Evolutionary conservation across 495 filamentous ascomycete species (phyloP), one percentile per base, ranked within the genome.

Genomic region (Xylaria scruposa): DNA sequence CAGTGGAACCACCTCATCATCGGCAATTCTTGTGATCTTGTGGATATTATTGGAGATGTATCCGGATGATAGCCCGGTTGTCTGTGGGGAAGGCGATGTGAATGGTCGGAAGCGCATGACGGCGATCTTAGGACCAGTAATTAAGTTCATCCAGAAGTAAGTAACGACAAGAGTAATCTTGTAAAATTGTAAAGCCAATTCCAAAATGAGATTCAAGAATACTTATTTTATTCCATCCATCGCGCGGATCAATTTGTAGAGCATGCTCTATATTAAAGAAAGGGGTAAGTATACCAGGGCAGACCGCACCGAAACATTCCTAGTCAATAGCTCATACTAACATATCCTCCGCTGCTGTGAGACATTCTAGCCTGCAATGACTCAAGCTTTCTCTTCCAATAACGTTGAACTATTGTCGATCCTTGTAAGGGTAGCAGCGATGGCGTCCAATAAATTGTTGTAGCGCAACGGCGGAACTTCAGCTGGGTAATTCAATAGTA

Each of bases 381-480:
- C 54, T n/a, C 4, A 15, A 51, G 26, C 19, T 15, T 36, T 65
- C 3, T 31, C 29, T 3, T 21, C 62, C 62, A 36, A 33, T 47
- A 26, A 31, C 61, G 3, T 73, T 46, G 1, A n/a, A n/a, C 33
- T 42, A 46, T 66, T 36, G 44, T 66, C 63, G 46, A 49, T 66
- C 63, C 63, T 29, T 40, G 46, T 26, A 53, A 65, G 31, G 44
- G 63, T 49, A 46, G 26, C 46, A 65, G 24, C 9, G n/a, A 66
- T 53, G 46, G 63, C 63, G 63, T 53, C 53, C 46, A 53, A 53
- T 66, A 66, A 13, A 19, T 8, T 36, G 44, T 24, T 53, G 36
- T 38, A 53, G 63, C 38, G 24, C 51, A 66, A 66, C 46, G 63
- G 63, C 38, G 10, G n/a, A 62, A 38, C 44, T 21, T 51, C 63